Evolutionary conservation across 352 stramenopile genomes (phyloP), one percentile per base, ranked within the genome.

Genomic region (Lagenidium sp.): DNA sequence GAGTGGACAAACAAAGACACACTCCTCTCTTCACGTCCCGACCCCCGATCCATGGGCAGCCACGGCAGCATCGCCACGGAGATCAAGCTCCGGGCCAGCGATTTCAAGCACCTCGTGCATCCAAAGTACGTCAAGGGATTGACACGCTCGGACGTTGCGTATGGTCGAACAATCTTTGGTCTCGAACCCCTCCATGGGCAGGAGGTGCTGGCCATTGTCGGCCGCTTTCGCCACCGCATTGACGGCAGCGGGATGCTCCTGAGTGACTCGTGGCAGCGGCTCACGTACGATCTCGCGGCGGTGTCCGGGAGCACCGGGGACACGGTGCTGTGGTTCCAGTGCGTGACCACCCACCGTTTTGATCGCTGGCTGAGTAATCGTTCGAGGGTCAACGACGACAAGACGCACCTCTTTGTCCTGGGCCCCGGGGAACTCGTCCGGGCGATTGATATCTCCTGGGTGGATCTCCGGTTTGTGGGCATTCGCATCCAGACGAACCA

Each of bases 401-500:
- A 28, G 15, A 21, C 16, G 16, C 53, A 60, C 32, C 40, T 55
- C 28, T 55, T 60, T 29, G 46, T 55, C n/a, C 31, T 60, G 0
- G 53, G 53, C 0, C 53, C 46, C 2, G 53, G 53, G 3, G 46
- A 60, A 36, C 46, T 60, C 24, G 46, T 55, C 11, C 53, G 53
- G 8, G 45, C 28, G 15, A 26, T 60, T 2, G 53, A 60, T 29
- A 20, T 60, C 6, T 42, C 37, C 3, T 55, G 53, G 53, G 15
- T 18, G 7, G 46, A 60, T 24, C 39, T 19, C 25, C 18, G 24
- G 3, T 25, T 52, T 25, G 29, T 55, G 11, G 58, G 53, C 2
- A 11, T 68, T 11, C 54, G 58, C 23, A 37, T 68, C 5, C 57
- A 60, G 3, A 67, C 53, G 6, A 67, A 67, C 43, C 55, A 60